phyloP scores from a whole-genome alignment of 257 asterid species.

The Phtheirospermum japonicum region DNA sequence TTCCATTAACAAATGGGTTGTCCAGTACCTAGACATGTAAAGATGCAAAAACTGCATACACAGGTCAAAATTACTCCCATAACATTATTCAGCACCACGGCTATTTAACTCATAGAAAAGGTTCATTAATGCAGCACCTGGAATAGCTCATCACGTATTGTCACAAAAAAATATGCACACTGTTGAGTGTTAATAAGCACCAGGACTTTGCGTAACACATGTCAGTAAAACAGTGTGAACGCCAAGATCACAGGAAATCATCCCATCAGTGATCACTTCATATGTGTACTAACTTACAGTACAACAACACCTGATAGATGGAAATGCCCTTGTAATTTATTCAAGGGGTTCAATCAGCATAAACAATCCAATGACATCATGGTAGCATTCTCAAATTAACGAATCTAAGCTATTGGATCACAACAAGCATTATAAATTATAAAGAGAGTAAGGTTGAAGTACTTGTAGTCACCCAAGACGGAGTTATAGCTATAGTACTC shows the following conservation, averaged over 20 bases:
- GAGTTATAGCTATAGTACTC: slow-evolving; percentile 93
- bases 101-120: not conserved
- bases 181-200: not conserved
- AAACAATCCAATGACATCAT: slow-evolving; percentile 15
- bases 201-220: slow-evolving; percentile 7
- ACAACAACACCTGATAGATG: not conserved
- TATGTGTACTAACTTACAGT: not conserved
- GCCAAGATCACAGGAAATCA: slow-evolving; percentile 14
- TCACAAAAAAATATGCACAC: not conserved
- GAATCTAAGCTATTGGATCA: slow-evolving; percentile 7
- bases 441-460: slow-evolving; percentile 32
- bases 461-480: slow-evolving; percentile 90
- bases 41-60: not conserved
- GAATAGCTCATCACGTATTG: slow-evolving; percentile 10
- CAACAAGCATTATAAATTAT: slow-evolving; percentile 18
- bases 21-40: not conserved
- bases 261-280: slow-evolving; percentile 15
- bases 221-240: not conserved
- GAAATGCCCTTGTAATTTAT: not conserved
- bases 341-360: not conserved
- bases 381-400: slow-evolving; percentile 4
- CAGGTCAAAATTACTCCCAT: not conserved
- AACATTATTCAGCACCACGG: not conserved
- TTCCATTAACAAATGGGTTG: not conserved
- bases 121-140: not conserved